These are phyloP conservation scores for Polytrichum commune DNA, from an alignment of 225 moss, liverwort and hornwort genomes.

Conservation along the genomic window DNA sequence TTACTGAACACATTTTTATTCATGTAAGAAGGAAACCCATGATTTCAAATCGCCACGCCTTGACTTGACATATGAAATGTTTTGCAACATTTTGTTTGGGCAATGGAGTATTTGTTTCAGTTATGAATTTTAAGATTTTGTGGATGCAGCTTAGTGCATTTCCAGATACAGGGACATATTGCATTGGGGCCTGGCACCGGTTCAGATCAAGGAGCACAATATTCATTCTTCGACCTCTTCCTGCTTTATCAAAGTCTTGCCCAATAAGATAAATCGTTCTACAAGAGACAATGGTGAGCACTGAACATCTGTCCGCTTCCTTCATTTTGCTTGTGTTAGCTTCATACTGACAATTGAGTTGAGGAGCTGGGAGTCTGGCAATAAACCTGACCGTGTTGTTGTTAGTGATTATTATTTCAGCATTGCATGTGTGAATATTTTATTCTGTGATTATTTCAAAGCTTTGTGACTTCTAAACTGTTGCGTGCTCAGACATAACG, in stretches of 20 bases:
- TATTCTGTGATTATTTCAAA: background rate
- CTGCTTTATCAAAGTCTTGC: slow-evolving; percentile 28
- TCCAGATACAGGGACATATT: slow-evolving; percentile 15
- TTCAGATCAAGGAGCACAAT: slow-evolving; percentile 19
- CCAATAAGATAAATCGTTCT: slow-evolving; percentile 5
- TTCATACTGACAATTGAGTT: background rate
- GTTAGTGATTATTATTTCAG: background rate
- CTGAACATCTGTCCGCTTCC: background rate
- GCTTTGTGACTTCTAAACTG: background rate
- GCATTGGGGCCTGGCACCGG: background rate
- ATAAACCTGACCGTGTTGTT: no score
- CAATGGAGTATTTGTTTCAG: background rate
- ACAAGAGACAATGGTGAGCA: slow-evolving; percentile 27
- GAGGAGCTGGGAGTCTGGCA: no score
- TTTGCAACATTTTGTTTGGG: background rate
- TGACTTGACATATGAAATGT: background rate
- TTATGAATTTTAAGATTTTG: background rate
- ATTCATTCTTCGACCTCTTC: slow-evolving; percentile 30
- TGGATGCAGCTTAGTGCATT: slow-evolving; percentile 22
- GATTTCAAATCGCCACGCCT: background rate
- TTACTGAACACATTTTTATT: background rate
- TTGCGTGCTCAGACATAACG: slow-evolving; percentile 11
- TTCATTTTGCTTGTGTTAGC: background rate
- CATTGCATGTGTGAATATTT: background rate
- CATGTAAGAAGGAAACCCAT: background rate